These are phyloP conservation scores for Ogataea methanolica DNA, from an alignment of 805 yeast species.

Conservation along the genomic window DNA sequence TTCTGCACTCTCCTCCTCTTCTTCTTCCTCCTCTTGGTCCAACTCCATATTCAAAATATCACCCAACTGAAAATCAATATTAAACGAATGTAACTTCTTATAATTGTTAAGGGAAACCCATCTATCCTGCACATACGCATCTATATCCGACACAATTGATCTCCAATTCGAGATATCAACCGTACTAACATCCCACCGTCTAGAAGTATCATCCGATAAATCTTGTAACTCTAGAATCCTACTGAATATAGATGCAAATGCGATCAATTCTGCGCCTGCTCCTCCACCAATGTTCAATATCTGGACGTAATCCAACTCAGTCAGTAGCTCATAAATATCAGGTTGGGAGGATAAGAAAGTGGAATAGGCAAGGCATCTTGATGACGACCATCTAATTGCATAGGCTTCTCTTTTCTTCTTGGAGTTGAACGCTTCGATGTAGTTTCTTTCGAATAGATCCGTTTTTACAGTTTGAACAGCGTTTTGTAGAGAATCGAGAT, in stretches of 20 bases:
- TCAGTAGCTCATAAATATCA: conserved; percentile 36
- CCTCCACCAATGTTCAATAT: conserved; percentile 82
- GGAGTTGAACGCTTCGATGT: conserved; percentile 60
- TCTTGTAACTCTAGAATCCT: conserved; percentile 18
- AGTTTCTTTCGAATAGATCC: conserved; percentile 65
- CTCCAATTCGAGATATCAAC: conserved; percentile 83
- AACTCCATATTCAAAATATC: conserved; percentile 34
- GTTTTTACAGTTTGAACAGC: conserved; percentile 68
- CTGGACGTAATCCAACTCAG: conserved; percentile 18
- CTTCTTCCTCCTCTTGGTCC: conserved; percentile 2
- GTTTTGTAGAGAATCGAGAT: conserved; percentile 32
- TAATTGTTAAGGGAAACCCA: conserved; percentile 47
- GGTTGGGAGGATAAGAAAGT: conserved; percentile 55
- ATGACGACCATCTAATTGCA: conserved; percentile 81
- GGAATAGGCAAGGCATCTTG: conserved; percentile 70
- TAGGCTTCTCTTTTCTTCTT: conserved; percentile 69
- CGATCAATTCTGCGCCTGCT: conserved; percentile 79
- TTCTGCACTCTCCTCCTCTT: neutral
- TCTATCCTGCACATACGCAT: conserved; percentile 37
- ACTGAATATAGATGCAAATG: conserved; percentile 54
- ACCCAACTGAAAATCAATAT: conserved; percentile 28
- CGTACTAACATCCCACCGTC: conserved; percentile 38
- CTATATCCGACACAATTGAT: conserved; percentile 42
- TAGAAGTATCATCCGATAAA: conserved; percentile 1
- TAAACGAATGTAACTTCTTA: conserved; percentile 18